phyloP scores from a whole-genome alignment of 2,329 filamentous ascomycete genomes.

The Arthrobotrys sphaeroides region DNA sequence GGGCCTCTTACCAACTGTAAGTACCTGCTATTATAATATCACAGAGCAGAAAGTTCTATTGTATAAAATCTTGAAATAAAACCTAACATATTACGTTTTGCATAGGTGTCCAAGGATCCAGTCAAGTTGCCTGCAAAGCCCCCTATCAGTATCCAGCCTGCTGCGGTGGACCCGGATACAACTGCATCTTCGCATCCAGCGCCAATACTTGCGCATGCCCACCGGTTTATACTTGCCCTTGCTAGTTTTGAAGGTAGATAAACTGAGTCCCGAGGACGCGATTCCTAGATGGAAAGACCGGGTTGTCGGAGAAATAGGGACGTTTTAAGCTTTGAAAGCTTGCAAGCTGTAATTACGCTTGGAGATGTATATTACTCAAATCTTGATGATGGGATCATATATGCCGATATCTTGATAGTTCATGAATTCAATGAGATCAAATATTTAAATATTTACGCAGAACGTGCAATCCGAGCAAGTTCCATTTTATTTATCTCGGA shows the following conservation, averaged over 20 bases:
- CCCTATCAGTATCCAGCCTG: slow-evolving; percentile 25
- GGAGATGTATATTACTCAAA: neutral
- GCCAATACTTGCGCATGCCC: slow-evolving; percentile 39
- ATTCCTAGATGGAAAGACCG: neutral
- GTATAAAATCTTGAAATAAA: no score
- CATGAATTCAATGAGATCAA: no score
- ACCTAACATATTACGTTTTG: neutral
- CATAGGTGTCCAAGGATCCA: slow-evolving; percentile 1
- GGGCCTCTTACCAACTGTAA: slow-evolving; percentile 36
- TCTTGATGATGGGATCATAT: no score
- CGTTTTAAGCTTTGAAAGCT: neutral
- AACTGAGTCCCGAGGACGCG: neutral
- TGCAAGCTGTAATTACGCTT: no score
- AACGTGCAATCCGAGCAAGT: no score
- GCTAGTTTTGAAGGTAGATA: slow-evolving; percentile 1
- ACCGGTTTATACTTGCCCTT: slow-evolving; percentile 30
- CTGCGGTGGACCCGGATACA: slow-evolving; percentile 38
- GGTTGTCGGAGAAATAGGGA: neutral
- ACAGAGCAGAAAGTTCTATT: no score
- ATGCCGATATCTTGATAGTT: no score
- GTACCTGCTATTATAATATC: neutral
- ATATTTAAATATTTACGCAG: no score
- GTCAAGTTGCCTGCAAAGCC: neutral
- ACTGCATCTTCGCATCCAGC: slow-evolving; percentile 33
- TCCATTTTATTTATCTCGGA: no score